phyloP scores from a whole-genome alignment of 2,329 filamentous ascomycete genomes.

The Stagonosporopsis vannaccii region DNA sequence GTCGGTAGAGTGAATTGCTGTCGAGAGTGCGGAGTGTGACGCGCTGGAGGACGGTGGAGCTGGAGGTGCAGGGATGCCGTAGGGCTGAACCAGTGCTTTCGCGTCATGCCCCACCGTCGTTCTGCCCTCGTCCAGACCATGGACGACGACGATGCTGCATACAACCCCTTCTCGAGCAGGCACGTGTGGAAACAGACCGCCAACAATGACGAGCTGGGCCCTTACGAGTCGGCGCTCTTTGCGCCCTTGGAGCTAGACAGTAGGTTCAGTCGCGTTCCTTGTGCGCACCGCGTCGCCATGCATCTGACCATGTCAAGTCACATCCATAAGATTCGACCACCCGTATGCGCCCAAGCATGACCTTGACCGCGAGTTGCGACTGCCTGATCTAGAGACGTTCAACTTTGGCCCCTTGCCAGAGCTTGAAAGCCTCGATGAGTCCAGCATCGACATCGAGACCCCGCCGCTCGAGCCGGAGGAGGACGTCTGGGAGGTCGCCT shows the following conservation, averaged over 20 bases:
- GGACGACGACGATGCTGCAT: slow-evolving; percentile 48
- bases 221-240: slow-evolving; percentile 42
- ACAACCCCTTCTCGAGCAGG: slow-evolving; percentile 69
- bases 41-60: slow-evolving; percentile 21
- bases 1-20: neutral
- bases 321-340: slow-evolving; percentile 47
- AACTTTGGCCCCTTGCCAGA: slow-evolving; percentile 50
- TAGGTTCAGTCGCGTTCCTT: slow-evolving; percentile 38
- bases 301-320: slow-evolving; percentile 40
- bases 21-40: slow-evolving; percentile 1
- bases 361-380: slow-evolving; percentile 44
- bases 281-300: slow-evolving; percentile 30
- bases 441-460: slow-evolving; percentile 36
- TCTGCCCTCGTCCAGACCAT: slow-evolving; percentile 11
- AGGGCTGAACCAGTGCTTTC: slow-evolving; percentile 39
- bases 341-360: slow-evolving; percentile 49
- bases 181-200: slow-evolving; percentile 66
- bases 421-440: slow-evolving; percentile 43
- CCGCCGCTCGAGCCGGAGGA: slow-evolving; percentile 37
- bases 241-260: slow-evolving; percentile 46
- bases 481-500: slow-evolving; percentile 51
- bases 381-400: slow-evolving; percentile 51
- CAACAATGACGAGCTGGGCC: slow-evolving; percentile 45
- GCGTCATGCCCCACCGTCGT: slow-evolving; percentile 41
- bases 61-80: slow-evolving; percentile 27